phyloP scores from a whole-genome alignment of 345 rosid genomes.

The Stellera chamaejasme region DNA sequence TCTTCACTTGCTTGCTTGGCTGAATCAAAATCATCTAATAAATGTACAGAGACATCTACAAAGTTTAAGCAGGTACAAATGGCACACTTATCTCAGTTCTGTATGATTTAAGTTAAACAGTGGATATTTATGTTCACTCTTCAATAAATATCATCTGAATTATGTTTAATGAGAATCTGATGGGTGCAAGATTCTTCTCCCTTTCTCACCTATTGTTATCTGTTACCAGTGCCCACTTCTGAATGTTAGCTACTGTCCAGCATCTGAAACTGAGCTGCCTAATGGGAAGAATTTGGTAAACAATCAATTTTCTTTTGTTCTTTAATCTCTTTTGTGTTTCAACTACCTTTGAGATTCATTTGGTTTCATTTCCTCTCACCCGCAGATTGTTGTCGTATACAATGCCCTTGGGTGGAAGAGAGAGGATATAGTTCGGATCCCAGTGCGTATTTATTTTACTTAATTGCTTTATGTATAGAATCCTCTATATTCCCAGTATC shows the following conservation, averaged over 20 bases:
- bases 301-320: slow-evolving; percentile 6
- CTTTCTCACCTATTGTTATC: background rate
- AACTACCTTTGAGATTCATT: slow-evolving; percentile 13
- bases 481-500: background rate
- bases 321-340: slow-evolving; percentile 7
- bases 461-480: slow-evolving; percentile 4
- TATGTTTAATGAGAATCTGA: slow-evolving; percentile 14
- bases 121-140: slow-evolving; percentile 1
- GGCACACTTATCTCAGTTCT: background rate
- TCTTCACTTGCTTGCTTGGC: slow-evolving; percentile 67
- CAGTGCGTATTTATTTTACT: slow-evolving; percentile 43
- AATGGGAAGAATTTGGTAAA: slow-evolving; percentile 70
- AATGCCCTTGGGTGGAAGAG: slow-evolving; percentile 97
- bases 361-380: slow-evolving; percentile 12
- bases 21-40: slow-evolving; percentile 26
- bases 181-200: slow-evolving; percentile 3
- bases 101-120: slow-evolving; percentile 1
- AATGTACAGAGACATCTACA: slow-evolving; percentile 25
- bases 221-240: slow-evolving; percentile 77
- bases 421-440: slow-evolving; percentile 71
- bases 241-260: slow-evolving; percentile 90
- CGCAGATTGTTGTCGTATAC: slow-evolving; percentile 70
- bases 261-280: slow-evolving; percentile 59
- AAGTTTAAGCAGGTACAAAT: slow-evolving; percentile 68
- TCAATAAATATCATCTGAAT: slow-evolving; percentile 4